These are phyloP conservation scores for Reticulascus tulasneorum DNA, from an alignment of 2,329 filamentous ascomycete species.

Conservation along the genomic window DNA sequence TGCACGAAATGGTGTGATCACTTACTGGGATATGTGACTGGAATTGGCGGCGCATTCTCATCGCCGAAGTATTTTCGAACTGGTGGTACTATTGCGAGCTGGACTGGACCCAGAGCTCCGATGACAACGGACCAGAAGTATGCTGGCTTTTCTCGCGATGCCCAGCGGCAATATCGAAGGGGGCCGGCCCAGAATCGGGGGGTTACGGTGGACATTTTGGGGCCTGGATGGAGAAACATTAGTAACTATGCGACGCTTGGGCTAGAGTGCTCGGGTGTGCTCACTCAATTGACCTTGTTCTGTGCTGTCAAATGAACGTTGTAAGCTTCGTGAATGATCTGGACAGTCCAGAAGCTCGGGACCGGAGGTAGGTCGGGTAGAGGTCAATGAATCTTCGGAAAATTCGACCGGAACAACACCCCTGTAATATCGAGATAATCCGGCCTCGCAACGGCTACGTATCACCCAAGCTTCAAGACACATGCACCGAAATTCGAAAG, in stretches of 20 bases:
- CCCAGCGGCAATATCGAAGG: conserved; percentile 82
- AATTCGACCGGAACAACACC: too few species aligned
- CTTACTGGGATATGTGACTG: conserved; percentile 90
- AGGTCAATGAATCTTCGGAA: too few species aligned
- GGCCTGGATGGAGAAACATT: neutral
- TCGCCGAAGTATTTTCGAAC: conserved; percentile 72
- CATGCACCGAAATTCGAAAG: conserved; percentile 13
- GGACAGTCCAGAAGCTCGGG: conserved; percentile 11
- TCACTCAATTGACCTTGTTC: conserved; percentile 32
- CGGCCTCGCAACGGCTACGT: conserved; percentile 17
- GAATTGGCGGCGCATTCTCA: conserved; percentile 65
- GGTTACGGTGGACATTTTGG: conserved; percentile 54
- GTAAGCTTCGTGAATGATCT: too few species aligned
- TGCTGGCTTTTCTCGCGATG: conserved; percentile 80
- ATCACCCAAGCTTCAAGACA: conserved; percentile 20
- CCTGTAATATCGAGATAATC: too few species aligned
- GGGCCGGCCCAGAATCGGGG: conserved; percentile 83
- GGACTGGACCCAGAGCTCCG: conserved; percentile 67
- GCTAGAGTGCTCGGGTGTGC: neutral
- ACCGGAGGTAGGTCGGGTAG: too few species aligned
- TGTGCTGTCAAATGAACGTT: conserved; percentile 12
- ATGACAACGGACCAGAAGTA: conserved; percentile 84
- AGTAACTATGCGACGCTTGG: neutral
- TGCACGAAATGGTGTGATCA: conserved; percentile 17
- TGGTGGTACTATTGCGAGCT: conserved; percentile 68